These are phyloP conservation scores for Suhomyces wounanorum DNA, from an alignment of 1,139 yeast species.

Conservation along the genomic window DNA sequence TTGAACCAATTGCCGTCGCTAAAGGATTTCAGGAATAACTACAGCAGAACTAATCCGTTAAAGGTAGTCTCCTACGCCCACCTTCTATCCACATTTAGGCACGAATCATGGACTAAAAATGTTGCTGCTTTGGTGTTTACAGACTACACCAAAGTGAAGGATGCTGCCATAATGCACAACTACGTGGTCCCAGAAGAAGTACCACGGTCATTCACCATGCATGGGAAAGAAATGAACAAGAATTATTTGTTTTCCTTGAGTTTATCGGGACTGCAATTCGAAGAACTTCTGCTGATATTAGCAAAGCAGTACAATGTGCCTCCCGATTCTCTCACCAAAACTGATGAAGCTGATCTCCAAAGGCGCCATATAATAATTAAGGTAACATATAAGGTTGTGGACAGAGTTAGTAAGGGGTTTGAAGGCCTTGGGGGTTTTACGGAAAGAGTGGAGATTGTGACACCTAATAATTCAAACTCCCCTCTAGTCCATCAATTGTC, in stretches of 20 bases:
- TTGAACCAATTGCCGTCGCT: slow-evolving; percentile 1
- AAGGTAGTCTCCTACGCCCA: slow-evolving; percentile 3
- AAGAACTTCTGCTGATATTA: neutral
- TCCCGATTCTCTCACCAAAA: neutral
- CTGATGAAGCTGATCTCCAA: slow-evolving; percentile 13
- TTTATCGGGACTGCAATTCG: slow-evolving; percentile 8
- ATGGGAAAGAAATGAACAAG: slow-evolving; percentile 16
- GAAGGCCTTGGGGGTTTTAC: slow-evolving; percentile 1
- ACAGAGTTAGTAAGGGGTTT: neutral
- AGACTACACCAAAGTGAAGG: slow-evolving; percentile 20
- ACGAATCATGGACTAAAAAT: slow-evolving; percentile 15
- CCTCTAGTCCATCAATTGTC: neutral
- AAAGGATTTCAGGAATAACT: neutral
- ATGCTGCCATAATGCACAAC: slow-evolving; percentile 12
- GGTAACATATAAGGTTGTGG: slow-evolving; percentile 11
- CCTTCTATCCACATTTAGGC: slow-evolving; percentile 7
- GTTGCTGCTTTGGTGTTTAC: slow-evolving; percentile 23
- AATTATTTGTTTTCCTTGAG: slow-evolving; percentile 14
- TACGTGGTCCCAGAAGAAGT: slow-evolving; percentile 1
- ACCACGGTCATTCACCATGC: slow-evolving; percentile 14
- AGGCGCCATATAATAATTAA: slow-evolving; percentile 18
- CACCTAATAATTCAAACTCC: neutral
- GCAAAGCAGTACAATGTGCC: neutral
- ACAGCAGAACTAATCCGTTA: neutral
- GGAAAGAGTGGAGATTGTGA: neutral